Evolutionary conservation across 768 basidiomycete genomes (phyloP), one percentile per base, ranked within the genome.

Genomic region (Russula lepida): DNA sequence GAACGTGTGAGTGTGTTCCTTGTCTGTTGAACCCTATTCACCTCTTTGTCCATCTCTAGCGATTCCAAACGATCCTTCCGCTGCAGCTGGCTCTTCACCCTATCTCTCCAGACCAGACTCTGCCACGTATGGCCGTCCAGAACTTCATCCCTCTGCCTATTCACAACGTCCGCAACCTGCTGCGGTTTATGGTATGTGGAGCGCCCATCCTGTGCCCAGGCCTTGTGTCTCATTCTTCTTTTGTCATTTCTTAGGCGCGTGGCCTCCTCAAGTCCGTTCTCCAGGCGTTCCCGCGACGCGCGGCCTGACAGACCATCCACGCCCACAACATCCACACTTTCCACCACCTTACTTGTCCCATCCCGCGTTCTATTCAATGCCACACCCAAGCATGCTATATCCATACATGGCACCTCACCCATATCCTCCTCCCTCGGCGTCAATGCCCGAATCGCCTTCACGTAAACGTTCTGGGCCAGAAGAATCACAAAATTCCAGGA

Each of bases 1-100:
- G 82, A 62, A 77, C 80, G 56, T 77, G 84, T 84, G 68, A 68
- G 78, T 71, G 78, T 71, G 17, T 44, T 32, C 55, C 43, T 39
- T 60, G 54, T 52, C 37, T 32, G 51, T 53, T 21, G 51, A 56
- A 53, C 58, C 54, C 52, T 59, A 59, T 58, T 52, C 21, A 48
- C 52, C 58, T 43, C 62, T 55, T 50, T 47, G 57, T 37, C 60
- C 55, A 55, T 65, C 27, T 33, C 17, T 54, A 65, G 64, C 64
- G 23, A 58, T 65, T 2, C 53, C 62, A 17, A 63, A 44, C 6
- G 64, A 67, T 56, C 27, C 41, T 3, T 48, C 62, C 6, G 57
- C 47, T 6, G 48, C 43, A 21, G 43, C 46, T 27, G 33, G 27
- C 7, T 30, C 59, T 49, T 48, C 64, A 12, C 46, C 63, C 2